Evolutionary conservation across 176 grass and related monocot species (phyloP), one percentile per base, ranked within the genome.

Genomic region (Avena atlantica): DNA sequence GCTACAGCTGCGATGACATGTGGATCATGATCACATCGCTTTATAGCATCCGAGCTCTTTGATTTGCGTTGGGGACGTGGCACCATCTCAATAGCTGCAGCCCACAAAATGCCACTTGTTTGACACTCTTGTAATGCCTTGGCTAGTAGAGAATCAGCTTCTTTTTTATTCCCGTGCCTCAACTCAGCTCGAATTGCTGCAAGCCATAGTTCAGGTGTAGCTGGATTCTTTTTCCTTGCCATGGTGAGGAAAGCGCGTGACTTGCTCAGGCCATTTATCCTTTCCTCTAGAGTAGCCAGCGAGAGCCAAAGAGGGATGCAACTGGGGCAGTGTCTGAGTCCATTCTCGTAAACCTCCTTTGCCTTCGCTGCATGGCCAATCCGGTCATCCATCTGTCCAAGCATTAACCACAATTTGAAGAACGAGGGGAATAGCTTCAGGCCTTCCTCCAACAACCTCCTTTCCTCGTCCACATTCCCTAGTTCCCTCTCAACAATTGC

Each of bases 71-170:
- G 91, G 57, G 91, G 93, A 50, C 91, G 89, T 71, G 95, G 86
- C 44, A 86, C 93, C 89, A 98, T 98, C 89, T 98, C 95, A 77
- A 98, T 95, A 44, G 89, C 82, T 50, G 89, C 83, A 77, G 93
- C 95, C 95, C 95, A 98, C 20, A 98, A 75, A 82, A 95, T 98
- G 24, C 95, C 95, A 93, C 93, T 98, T 70, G 89, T 78, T 78
- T 93, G 93, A n/a, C 95, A 98, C 80, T 95, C 93, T 72, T 98
- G 95, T 68, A 95, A 83, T 77, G 95, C 93, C 70, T 98, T 98
- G 48, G 95, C 93, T 87, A 95, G 91, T 21, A 95, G 85, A 65
- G 89, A 73, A 85, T 95, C 95, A 9, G 91, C 95, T 73, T 98
- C 95, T 79, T 95, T 94, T 63, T 95, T 98, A 78, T 90, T 95